Percentiles rank a stretch among this genome's conserved stretches.
phyloP scores from a whole-genome alignment of 2,329 filamentous ascomycete species.

The Periconia macrospinosa region DNA sequence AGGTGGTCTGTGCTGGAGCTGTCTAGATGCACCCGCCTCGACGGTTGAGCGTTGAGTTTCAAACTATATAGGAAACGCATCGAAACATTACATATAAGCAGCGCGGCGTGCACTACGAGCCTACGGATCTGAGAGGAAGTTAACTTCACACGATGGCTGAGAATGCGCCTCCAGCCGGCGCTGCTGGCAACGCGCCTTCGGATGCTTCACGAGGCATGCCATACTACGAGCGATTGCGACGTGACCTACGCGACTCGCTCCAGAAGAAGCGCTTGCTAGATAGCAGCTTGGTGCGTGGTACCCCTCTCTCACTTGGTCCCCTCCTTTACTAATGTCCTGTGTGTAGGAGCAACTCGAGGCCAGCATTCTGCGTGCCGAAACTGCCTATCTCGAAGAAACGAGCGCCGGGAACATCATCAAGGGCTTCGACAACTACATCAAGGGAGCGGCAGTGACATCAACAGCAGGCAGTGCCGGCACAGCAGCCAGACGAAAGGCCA shows the following conservation, averaged over 20 bases:
- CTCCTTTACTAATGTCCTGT: conserved; percentile 14
- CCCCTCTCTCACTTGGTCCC: background rate
- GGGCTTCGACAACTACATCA: conserved; percentile 98
- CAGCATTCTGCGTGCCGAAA: conserved; percentile 79
- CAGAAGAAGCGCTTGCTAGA: conserved; percentile 67
- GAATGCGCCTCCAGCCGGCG: conserved; percentile 46
- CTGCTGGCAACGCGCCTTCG: conserved; percentile 33
- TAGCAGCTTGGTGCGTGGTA: conserved; percentile 56
- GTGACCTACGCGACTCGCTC: conserved; percentile 67
- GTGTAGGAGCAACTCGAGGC: conserved; percentile 69
- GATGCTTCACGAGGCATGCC: conserved; percentile 57
- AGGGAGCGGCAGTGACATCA: conserved; percentile 69
- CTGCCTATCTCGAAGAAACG: conserved; percentile 84
- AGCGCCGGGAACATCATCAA: conserved; percentile 91
- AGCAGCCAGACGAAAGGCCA: conserved; percentile 61
- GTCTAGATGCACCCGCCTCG: background rate
- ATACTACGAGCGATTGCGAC: conserved; percentile 73
- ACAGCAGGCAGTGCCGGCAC: conserved; percentile 45
- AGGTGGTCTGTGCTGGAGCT: conserved; percentile 11
- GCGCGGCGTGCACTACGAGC: background rate
- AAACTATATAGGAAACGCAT: background rate
- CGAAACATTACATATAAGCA: background rate
- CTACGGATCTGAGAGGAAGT: background rate
- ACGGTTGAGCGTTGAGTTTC: background rate
- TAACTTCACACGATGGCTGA: conserved; percentile 47